phyloP scores from a whole-genome alignment of 2,329 filamentous ascomycete genomes.

The Aspergillus uvarum region DNA sequence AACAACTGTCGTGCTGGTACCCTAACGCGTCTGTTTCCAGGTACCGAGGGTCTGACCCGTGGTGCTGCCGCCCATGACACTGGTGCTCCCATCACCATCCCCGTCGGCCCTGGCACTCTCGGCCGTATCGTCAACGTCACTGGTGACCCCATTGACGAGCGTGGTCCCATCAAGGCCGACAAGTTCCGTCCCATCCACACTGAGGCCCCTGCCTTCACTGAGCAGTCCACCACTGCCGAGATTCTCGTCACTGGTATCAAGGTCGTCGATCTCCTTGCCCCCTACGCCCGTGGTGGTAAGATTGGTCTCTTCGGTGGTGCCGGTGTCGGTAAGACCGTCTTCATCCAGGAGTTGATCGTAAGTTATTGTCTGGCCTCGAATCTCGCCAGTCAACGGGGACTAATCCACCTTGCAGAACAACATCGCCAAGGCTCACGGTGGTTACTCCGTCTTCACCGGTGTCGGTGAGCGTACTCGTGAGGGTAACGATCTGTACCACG shows the following conservation, averaged over 20 bases:
- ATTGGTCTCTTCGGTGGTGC: constrained; percentile 99
- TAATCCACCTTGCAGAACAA: constrained; percentile 68
- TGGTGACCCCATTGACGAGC: constrained; percentile 99
- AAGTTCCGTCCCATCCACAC: constrained; percentile 90
- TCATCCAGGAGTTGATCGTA: constrained; percentile 99
- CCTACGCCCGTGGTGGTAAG: constrained; percentile 99
- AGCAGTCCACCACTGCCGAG: constrained; percentile 95
- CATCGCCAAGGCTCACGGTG: constrained; percentile 99
- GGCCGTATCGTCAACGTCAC: constrained; percentile 99
- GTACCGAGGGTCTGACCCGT: constrained; percentile 99
- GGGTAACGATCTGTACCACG: constrained; percentile 99
- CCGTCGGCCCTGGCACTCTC: constrained; percentile 88
- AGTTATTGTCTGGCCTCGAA: constrained; percentile 29
- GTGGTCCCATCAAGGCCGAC: constrained; percentile 92
- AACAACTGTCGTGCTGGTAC: constrained; percentile 9
- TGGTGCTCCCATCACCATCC: constrained; percentile 92
- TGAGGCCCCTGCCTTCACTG: constrained; percentile 86
- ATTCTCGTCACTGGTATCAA: constrained; percentile 99
- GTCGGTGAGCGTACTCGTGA: constrained; percentile 99
- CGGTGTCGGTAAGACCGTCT: constrained; percentile 99
- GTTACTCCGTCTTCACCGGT: constrained; percentile 99
- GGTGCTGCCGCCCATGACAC: constrained; percentile 83
- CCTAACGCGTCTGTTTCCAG: constrained; percentile 47
- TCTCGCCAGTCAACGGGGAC: neutral
- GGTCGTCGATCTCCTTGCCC: constrained; percentile 98